Evolutionary conservation across 2,329 filamentous ascomycete genomes (phyloP), one percentile per base, ranked within the genome.

Genomic region (Atkinsonella texensis): DNA sequence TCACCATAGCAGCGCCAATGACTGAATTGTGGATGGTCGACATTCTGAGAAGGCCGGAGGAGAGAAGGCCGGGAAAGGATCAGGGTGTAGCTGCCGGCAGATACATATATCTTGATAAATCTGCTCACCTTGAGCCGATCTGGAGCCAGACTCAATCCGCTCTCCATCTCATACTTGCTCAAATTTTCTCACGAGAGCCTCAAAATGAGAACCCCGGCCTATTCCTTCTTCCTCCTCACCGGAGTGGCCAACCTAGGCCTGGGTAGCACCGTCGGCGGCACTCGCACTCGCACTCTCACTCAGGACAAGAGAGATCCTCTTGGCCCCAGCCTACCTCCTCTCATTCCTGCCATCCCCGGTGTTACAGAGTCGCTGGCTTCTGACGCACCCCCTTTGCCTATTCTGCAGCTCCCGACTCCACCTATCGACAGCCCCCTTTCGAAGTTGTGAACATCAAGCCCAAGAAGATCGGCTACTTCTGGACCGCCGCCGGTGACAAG

Each of bases 391-490:
- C 77, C 79, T 11, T 64, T 81, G 28, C 79, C 79, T 4, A 74
- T 83, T 51, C 64, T 83, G 11, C 79, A 82, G 59, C 51, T 78
- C 4, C 79, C 79, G 2, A 79, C 75, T n/a, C 79, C 79, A 47
- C 73, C 79, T 0, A 62, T 81, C n/a, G 65, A 70, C 2, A 78
- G 74, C 56, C 72, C 71, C 74, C 73, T 7, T 81, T 80, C 54
- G 68, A 66, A 11, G 66, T 70, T 2, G 76, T 74, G 60, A 67
- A 76, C 54, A 73, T 82, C 60, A 76, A 75, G 66, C 79, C 80
- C 31, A 83, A 82, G 74, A 83, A 83, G 68, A 78, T 83, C 60
- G 80, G 78, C 0, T 81, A 81, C 64, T 81, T 82, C 66, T 82
- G 77, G 77, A 80, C 77, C 49, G 79, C 73, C 17, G 70, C 79